These are phyloP conservation scores for Aspergillus pseudoviridinutans DNA, from an alignment of 2,329 filamentous ascomycete genomes.

Conservation along the genomic window DNA sequence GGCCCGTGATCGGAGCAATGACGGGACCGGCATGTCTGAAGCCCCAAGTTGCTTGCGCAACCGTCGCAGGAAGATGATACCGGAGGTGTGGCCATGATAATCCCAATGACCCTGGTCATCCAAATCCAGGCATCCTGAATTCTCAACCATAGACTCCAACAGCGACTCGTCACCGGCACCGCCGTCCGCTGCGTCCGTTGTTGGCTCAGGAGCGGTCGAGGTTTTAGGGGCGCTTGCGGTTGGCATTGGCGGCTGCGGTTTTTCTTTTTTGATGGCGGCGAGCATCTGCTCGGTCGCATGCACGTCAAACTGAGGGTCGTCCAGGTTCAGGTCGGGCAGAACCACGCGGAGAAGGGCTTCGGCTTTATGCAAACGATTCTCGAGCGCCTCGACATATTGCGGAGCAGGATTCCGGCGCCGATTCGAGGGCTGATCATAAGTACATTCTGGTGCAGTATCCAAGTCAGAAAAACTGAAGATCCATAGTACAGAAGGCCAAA, in stretches of 20 bases:
- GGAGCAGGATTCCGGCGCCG: slow-evolving; percentile 84
- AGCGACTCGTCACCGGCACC: slow-evolving; percentile 62
- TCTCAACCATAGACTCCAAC: slow-evolving; percentile 91
- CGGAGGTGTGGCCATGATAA: slow-evolving; percentile 91
- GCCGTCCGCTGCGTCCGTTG: slow-evolving; percentile 23
- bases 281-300: slow-evolving; percentile 65
- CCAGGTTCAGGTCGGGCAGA: slow-evolving; percentile 77
- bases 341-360: slow-evolving; percentile 75
- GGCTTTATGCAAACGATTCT: slow-evolving; percentile 75
- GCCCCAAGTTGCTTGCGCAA: slow-evolving; percentile 83
- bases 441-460: slow-evolving; percentile 63
- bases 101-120: slow-evolving; percentile 91
- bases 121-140: slow-evolving; percentile 83
- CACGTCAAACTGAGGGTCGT: slow-evolving; percentile 78
- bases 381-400: slow-evolving; percentile 87
- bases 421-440: slow-evolving; percentile 93
- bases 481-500: slow-evolving; percentile 1
- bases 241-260: slow-evolving; percentile 11
- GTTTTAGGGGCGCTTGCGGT: slow-evolving; percentile 14
- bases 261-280: slow-evolving; percentile 42
- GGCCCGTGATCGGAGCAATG: slow-evolving; percentile 43
- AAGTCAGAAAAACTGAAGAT: neutral
- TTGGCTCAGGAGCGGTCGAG: slow-evolving; percentile 15
- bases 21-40: slow-evolving; percentile 55
- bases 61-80: slow-evolving; percentile 78